These are phyloP conservation scores for Phallus indusiatus DNA, from an alignment of 768 basidiomycete genomes.

Conservation along the genomic window DNA sequence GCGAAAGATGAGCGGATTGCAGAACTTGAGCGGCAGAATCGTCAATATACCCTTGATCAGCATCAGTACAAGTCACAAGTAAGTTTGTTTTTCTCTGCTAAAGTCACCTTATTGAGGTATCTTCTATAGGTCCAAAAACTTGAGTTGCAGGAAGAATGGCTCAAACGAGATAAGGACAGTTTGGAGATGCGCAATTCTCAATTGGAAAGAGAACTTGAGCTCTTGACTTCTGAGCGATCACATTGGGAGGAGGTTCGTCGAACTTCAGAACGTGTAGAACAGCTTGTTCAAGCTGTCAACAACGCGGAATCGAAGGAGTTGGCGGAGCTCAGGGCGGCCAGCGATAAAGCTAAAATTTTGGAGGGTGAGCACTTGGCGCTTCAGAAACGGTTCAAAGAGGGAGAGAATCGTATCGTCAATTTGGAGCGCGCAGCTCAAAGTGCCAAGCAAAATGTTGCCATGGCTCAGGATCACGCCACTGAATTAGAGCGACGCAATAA, in stretches of 20 bases:
- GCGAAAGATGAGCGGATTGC: slow-evolving; percentile 48
- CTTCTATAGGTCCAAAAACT: slow-evolving; percentile 46
- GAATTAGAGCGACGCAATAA: slow-evolving; percentile 79
- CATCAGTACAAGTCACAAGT: slow-evolving; percentile 53
- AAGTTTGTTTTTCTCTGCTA: slow-evolving; percentile 15
- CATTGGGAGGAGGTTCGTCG: slow-evolving; percentile 73
- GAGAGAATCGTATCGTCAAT: slow-evolving; percentile 51
- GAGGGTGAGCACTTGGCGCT: slow-evolving; percentile 59
- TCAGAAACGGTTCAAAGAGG: slow-evolving; percentile 66
- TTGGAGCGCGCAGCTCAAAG: slow-evolving; percentile 50
- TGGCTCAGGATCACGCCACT: slow-evolving; percentile 66
- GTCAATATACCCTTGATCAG: slow-evolving; percentile 47
- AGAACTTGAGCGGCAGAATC: slow-evolving; percentile 53
- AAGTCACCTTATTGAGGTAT: neutral
- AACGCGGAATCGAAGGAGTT: slow-evolving; percentile 64
- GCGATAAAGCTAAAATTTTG: slow-evolving; percentile 45
- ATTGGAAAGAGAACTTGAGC: slow-evolving; percentile 54
- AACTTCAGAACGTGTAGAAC: slow-evolving; percentile 64
- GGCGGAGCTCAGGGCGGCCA: slow-evolving; percentile 54
- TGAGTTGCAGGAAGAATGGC: slow-evolving; percentile 47
- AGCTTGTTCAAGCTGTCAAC: slow-evolving; percentile 49
- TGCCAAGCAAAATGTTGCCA: slow-evolving; percentile 53
- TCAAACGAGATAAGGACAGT: slow-evolving; percentile 54
- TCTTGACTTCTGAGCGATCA: slow-evolving; percentile 49
- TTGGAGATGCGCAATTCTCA: slow-evolving; percentile 37